Evolutionary conservation across 768 basidiomycete genomes (phyloP).

Genomic region (Amanita fuliginea): DNA sequence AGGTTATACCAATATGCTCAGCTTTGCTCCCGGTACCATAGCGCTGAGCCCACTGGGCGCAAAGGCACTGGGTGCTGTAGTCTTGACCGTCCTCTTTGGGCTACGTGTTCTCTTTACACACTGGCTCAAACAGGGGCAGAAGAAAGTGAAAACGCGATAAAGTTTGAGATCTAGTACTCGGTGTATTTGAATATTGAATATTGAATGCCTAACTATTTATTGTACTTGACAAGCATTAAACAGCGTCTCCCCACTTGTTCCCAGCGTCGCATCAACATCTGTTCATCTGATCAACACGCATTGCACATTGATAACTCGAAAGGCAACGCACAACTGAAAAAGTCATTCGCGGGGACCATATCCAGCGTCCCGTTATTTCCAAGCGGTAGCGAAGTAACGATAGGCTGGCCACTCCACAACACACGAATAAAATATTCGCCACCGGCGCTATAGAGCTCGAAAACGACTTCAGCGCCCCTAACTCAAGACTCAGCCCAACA

Average conservation of each 20-base stretch:
- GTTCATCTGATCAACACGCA: neutral
- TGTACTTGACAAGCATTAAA: neutral
- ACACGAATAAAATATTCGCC: conserved; percentile 29
- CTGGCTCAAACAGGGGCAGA: conserved; percentile 10
- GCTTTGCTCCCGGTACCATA: conserved; percentile 5
- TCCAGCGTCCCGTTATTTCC: conserved; percentile 23
- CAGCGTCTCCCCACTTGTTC: neutral
- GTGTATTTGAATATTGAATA: neutral
- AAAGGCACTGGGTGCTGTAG: conserved; percentile 19
- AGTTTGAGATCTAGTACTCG: neutral
- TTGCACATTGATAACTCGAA: neutral
- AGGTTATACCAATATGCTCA: conserved; percentile 11
- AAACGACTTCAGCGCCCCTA: conserved; percentile 39
- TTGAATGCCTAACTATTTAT: too few species aligned
- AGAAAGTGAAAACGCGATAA: neutral
- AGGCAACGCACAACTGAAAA: conserved; percentile 27
- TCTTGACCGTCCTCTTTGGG: conserved; percentile 24
- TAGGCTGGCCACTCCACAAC: conserved; percentile 39
- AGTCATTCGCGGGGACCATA: conserved; percentile 29
- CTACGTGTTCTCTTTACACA: conserved; percentile 19
- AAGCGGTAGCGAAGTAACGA: conserved; percentile 36
- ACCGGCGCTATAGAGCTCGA: conserved; percentile 30
- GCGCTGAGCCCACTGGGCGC: conserved; percentile 18
- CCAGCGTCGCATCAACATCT: neutral
- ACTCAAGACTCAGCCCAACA: neutral